A percentile compares a stretch with the other conserved stretches of the same genome.
Conservation (phyloP, 306 rosid species). For the Inga oerstediana region DNA sequence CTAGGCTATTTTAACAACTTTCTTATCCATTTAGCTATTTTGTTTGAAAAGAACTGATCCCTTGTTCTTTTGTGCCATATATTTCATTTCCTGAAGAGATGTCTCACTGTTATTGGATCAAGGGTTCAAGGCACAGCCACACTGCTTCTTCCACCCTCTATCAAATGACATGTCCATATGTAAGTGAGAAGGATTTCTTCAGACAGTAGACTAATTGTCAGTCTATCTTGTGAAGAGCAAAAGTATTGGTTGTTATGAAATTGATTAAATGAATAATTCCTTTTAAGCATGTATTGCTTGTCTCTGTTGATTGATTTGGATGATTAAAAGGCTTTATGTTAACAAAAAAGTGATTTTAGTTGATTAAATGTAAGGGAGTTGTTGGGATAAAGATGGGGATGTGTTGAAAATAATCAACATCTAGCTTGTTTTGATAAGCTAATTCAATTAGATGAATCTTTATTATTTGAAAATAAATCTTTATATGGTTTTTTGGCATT, state of each 20-base stretch:
- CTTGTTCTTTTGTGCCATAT: constrained; percentile 2
- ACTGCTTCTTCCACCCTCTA: constrained; percentile 90
- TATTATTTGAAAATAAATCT: neutral
- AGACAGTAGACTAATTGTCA: neutral
- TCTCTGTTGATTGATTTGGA: constrained; percentile 6
- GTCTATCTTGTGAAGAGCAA: constrained; percentile 4
- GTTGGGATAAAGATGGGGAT: neutral
- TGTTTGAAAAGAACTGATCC: constrained; percentile 28
- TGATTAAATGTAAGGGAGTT: neutral
- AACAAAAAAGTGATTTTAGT: neutral
- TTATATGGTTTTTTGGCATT: neutral
- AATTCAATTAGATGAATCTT: too few relatives aligned
- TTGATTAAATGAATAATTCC: constrained; percentile 11
- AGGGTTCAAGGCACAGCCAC: constrained; percentile 69
- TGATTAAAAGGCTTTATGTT: neutral
- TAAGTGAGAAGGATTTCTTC: constrained; percentile 51
- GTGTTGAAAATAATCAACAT: neutral
- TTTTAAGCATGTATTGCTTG: neutral
- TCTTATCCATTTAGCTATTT: constrained; percentile 11
- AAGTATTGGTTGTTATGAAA: neutral
- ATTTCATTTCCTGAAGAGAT: constrained; percentile 58
- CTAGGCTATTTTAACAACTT: constrained; percentile 20
- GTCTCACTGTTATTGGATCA: constrained; percentile 90
- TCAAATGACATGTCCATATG: constrained; percentile 88
- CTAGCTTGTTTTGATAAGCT: neutral